Conservation (phyloP, 1,284 basidiomycete genomes). For the Leccinum subfulvum region DNA sequence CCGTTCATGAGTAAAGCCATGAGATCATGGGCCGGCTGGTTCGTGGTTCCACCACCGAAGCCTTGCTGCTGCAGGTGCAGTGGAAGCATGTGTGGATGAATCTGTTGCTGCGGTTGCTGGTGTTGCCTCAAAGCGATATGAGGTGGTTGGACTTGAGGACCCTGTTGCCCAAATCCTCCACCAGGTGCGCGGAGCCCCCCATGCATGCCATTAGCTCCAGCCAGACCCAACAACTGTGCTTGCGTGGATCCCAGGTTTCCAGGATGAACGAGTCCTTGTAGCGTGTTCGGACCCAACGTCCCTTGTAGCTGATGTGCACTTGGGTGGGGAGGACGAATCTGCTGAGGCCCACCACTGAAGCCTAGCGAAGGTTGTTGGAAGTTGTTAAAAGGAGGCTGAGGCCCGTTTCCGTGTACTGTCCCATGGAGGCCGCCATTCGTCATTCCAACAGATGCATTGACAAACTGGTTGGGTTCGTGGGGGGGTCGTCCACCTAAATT, state of each 20-base stretch:
- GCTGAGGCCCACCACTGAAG: slow-evolving; percentile 49
- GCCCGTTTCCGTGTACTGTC: slow-evolving; percentile 46
- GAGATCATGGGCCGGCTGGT: slow-evolving; percentile 65
- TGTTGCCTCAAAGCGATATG: slow-evolving; percentile 43
- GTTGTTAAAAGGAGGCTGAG: slow-evolving; percentile 53
- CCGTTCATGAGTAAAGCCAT: slow-evolving; percentile 80
- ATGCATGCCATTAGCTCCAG: slow-evolving; percentile 38
- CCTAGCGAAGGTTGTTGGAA: slow-evolving; percentile 42
- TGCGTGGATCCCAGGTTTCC: slow-evolving; percentile 50
- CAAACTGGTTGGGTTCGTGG: slow-evolving; percentile 69
- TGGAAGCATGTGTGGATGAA: slow-evolving; percentile 59
- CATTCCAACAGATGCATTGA: slow-evolving; percentile 50
- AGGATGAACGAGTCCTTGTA: slow-evolving; percentile 47
- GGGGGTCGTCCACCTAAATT: slow-evolving; percentile 78
- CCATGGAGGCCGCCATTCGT: slow-evolving; percentile 46
- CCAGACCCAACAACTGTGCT: slow-evolving; percentile 44
- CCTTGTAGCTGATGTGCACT: slow-evolving; percentile 51
- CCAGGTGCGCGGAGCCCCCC: slow-evolving; percentile 41
- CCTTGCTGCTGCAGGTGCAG: slow-evolving; percentile 62
- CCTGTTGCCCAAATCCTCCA: slow-evolving; percentile 55
- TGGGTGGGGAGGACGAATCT: slow-evolving; percentile 50
- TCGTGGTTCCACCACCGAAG: slow-evolving; percentile 42
- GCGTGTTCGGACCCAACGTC: slow-evolving; percentile 41
- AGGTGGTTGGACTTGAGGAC: slow-evolving; percentile 43
- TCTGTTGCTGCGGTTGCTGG: slow-evolving; percentile 40